Evolutionary conservation across 768 basidiomycete species (phyloP).

Genomic region (Boletus rubescentipes): DNA sequence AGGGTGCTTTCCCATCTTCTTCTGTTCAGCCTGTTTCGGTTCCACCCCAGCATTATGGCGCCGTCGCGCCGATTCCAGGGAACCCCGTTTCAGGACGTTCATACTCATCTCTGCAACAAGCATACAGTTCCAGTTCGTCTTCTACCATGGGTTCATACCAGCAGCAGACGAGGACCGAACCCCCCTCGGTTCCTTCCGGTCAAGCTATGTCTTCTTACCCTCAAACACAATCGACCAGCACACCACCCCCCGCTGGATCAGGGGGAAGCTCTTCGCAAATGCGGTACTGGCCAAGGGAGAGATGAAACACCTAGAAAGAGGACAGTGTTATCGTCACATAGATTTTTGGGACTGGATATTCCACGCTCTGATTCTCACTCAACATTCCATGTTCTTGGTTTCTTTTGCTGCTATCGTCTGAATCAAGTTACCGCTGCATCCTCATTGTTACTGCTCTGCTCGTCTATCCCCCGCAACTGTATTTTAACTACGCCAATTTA

Average conservation of each 20-base stretch:
- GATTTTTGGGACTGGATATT: slow-evolving; percentile 17
- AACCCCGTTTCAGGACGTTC: slow-evolving; percentile 26
- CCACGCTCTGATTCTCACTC: slow-evolving; percentile 4
- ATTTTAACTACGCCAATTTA: slow-evolving; percentile 7
- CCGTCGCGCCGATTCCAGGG: slow-evolving; percentile 20
- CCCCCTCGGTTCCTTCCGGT: slow-evolving; percentile 17
- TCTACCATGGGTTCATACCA: slow-evolving; percentile 24
- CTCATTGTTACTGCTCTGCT: slow-evolving; percentile 7
- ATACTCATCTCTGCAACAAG: slow-evolving; percentile 29
- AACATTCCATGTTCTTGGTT: slow-evolving; percentile 1
- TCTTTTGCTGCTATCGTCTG: slow-evolving; percentile 9
- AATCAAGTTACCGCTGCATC: slow-evolving; percentile 11
- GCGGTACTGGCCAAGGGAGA: slow-evolving; percentile 29
- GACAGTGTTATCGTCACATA: slow-evolving; percentile 6
- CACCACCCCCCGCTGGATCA: slow-evolving; percentile 30
- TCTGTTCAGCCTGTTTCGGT: slow-evolving; percentile 33
- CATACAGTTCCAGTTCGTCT: slow-evolving; percentile 20
- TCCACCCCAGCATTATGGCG: slow-evolving; percentile 30
- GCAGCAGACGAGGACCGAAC: slow-evolving; percentile 23
- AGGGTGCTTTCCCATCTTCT: slow-evolving; percentile 32
- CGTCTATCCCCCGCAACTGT: slow-evolving; percentile 18
- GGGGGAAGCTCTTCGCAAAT: slow-evolving; percentile 26
- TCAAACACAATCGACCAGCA: slow-evolving; percentile 22
- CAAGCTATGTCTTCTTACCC: slow-evolving; percentile 28
- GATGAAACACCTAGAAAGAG: slow-evolving; percentile 9